Percentiles rank a stretch among this genome's conserved stretches.
These are phyloP conservation scores for Persicaria tinctoria DNA, from an alignment of 148 eudicot genomes.

Conservation along the genomic window DNA sequence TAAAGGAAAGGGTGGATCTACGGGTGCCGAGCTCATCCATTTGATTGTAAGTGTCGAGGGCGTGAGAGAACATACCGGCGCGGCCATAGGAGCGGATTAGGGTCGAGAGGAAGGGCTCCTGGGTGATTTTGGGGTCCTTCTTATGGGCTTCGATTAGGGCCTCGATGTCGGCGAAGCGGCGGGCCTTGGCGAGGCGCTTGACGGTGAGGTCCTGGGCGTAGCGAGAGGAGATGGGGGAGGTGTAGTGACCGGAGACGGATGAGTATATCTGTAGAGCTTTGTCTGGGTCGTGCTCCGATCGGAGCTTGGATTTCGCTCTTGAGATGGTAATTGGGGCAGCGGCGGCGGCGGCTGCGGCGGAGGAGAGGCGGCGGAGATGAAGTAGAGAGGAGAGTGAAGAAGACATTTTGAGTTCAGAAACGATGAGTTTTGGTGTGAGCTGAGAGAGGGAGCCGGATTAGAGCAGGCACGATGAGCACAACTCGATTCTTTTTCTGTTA, in stretches of 20 bases:
- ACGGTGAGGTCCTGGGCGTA: constrained; percentile 54
- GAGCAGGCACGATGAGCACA: no score
- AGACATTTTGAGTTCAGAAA: background rate
- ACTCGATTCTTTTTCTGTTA: no score
- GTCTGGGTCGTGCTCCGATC: constrained; percentile 59
- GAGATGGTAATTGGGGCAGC: constrained; percentile 39
- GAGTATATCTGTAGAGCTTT: constrained; percentile 66
- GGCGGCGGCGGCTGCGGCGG: constrained; percentile 18
- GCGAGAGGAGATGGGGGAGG: constrained; percentile 41
- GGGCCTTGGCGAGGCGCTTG: constrained; percentile 61
- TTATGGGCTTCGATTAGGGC: constrained; percentile 55
- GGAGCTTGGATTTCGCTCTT: constrained; percentile 47
- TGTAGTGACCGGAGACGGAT: constrained; percentile 37
- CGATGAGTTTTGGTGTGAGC: background rate
- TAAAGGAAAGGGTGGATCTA: constrained; percentile 50
- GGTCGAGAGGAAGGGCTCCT: constrained; percentile 52
- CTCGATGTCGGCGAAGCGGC: constrained; percentile 57
- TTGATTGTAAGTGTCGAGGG: constrained; percentile 43
- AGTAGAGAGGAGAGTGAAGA: constrained; percentile 13
- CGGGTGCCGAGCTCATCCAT: constrained; percentile 66
- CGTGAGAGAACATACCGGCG: constrained; percentile 67
- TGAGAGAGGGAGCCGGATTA: no score
- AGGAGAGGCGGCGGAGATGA: constrained; percentile 36
- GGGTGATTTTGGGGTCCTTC: constrained; percentile 38
- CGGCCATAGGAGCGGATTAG: constrained; percentile 65